These are phyloP conservation scores for Limnomonas spitsbergensis DNA, from an alignment of 139 green algal species.

Conservation along the genomic window DNA sequence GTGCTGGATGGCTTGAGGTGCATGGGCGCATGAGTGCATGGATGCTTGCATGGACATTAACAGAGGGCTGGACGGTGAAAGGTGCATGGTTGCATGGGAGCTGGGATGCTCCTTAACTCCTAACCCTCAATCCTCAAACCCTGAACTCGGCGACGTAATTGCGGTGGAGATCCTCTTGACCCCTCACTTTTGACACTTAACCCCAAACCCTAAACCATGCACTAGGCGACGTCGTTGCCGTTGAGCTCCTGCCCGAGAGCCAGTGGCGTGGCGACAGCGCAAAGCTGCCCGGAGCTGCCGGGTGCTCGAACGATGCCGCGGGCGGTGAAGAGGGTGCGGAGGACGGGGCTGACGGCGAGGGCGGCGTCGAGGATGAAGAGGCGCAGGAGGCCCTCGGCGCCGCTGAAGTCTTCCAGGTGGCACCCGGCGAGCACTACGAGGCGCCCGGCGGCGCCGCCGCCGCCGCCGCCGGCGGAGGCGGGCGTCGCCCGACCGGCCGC, in stretches of 20 bases:
- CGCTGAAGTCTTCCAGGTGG: constrained; percentile 39
- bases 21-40: constrained; percentile 82
- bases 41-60: constrained; percentile 73
- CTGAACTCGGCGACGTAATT: constrained; percentile 53
- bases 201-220: neutral
- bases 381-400: constrained; percentile 39
- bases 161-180: constrained; percentile 80
- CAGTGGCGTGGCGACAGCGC: constrained; percentile 61
- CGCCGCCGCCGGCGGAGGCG: neutral
- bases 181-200: no score
- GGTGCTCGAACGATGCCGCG: neutral
- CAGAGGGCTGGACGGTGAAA: no score
- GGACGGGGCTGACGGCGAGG: constrained; percentile 15
- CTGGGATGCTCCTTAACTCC: neutral
- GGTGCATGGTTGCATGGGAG: no score
- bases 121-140: neutral
- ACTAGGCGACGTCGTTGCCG: constrained; percentile 58
- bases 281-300: constrained; percentile 25
- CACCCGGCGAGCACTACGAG: constrained; percentile 49
- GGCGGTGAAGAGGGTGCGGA: constrained; percentile 14
- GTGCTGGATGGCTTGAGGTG: no score
- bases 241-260: constrained; percentile 79
- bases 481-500: constrained; percentile 53
- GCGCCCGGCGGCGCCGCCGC: neutral
- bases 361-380: constrained; percentile 33